Evolutionary conservation across 495 filamentous ascomycete species (phyloP).

Genomic region (Tuber calosporum): DNA sequence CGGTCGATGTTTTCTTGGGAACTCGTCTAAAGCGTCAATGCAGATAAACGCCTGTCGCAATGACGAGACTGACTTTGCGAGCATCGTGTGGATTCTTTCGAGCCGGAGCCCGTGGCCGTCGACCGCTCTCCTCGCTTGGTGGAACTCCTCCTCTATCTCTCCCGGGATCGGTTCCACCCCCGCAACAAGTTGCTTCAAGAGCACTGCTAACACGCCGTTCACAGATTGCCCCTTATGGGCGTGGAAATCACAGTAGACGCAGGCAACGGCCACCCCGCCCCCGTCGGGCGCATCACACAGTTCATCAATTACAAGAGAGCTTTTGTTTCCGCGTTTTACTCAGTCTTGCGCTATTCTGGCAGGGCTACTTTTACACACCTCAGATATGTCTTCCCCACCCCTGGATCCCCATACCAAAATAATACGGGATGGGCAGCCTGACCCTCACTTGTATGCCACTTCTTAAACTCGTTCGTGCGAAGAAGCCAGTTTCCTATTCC

Average conservation of each 20-base stretch:
- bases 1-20: not conserved
- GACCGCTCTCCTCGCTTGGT: not conserved
- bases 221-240: not conserved
- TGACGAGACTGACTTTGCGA: not conserved
- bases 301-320: not conserved
- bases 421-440: not conserved
- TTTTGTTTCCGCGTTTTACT: not conserved
- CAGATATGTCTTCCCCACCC: not conserved
- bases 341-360: not conserved
- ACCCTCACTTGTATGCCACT: not conserved
- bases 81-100: not conserved
- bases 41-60: not conserved
- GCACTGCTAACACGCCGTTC: not conserved
- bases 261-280: not conserved
- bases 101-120: not conserved
- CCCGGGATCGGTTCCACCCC: not conserved
- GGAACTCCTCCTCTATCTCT: not conserved
- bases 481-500: not conserved
- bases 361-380: not conserved
- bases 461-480: not conserved
- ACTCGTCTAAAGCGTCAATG: not conserved
- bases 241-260: not conserved
- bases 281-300: not conserved
- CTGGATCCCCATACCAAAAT: not conserved
- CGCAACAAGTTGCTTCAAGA: not conserved